Evolutionary conservation across 441 rosid genomes (phyloP).

Genomic region (Croton laevigatus): DNA sequence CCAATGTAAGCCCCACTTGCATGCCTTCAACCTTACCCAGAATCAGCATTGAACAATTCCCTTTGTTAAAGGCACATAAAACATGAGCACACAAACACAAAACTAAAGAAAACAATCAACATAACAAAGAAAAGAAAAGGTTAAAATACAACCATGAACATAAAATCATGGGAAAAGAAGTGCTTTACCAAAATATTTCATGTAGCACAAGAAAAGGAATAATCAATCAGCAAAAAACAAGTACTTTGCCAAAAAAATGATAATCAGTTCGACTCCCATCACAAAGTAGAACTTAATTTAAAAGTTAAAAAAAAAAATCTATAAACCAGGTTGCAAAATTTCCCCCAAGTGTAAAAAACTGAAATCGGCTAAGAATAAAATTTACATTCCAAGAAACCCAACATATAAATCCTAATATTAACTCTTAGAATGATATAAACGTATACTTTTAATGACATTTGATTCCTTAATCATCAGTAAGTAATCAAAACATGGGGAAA

Average conservation of each 20-base stretch:
- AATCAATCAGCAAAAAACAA: too few relatives aligned
- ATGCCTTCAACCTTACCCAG: slow-evolving; percentile 87
- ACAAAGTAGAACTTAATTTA: neutral
- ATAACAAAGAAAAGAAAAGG: neutral
- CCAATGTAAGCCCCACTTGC: slow-evolving; percentile 82
- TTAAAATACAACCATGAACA: neutral
- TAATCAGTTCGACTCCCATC: neutral
- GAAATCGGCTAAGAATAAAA: neutral
- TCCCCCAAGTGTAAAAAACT: neutral
- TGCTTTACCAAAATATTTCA: slow-evolving; percentile 6
- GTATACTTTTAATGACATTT: too few relatives aligned
- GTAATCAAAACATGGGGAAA: neutral
- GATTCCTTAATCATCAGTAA: neutral
- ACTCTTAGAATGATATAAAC: neutral
- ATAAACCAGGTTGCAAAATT: neutral
- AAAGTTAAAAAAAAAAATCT: neutral
- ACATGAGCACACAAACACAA: slow-evolving; percentile 27
- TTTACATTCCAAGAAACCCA: neutral
- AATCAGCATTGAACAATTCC: slow-evolving; percentile 52
- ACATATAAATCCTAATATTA: neutral
- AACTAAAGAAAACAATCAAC: slow-evolving; percentile 1
- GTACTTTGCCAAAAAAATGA: neutral
- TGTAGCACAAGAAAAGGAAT: neutral
- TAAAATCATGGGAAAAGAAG: neutral
- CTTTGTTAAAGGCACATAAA: slow-evolving; percentile 34